Percentiles rank a stretch among this genome's conserved stretches.
Evolutionary conservation across 2,329 filamentous ascomycete genomes (phyloP).

Genomic region (Phyllosticta citrichinensis): DNA sequence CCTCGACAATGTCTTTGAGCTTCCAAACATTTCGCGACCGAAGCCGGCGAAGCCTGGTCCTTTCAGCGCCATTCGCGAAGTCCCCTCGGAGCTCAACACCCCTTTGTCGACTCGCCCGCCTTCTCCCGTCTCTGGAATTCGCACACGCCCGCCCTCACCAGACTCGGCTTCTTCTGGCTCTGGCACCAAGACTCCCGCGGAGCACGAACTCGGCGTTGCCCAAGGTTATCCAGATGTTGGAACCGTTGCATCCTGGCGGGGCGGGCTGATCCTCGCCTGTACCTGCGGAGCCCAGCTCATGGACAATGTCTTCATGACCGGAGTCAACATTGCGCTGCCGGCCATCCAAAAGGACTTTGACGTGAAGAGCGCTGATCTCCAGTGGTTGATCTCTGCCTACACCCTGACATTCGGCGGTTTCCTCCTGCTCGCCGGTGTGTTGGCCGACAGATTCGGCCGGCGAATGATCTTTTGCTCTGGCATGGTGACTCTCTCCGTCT

Average conservation of each 20-base stretch:
- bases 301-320: conserved; percentile 32
- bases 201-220: conserved; percentile 4
- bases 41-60: conserved; percentile 8
- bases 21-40: conserved; percentile 5
- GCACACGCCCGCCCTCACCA: conserved; percentile 5
- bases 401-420: conserved; percentile 19
- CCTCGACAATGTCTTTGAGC: conserved; percentile 1
- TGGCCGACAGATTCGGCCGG: conserved; percentile 29
- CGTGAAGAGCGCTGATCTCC: conserved; percentile 6
- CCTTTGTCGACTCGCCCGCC: conserved; percentile 7
- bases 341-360: conserved; percentile 11
- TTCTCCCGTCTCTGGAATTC: conserved; percentile 1
- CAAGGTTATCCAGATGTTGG: conserved; percentile 23
- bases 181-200: neutral
- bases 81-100: conserved; percentile 8
- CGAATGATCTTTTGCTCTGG: conserved; percentile 31
- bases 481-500: conserved; percentile 20
- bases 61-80: conserved; percentile 8
- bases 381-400: conserved; percentile 13
- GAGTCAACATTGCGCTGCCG: conserved; percentile 11
- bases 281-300: conserved; percentile 35
- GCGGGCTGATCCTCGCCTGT: conserved; percentile 28
- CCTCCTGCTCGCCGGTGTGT: conserved; percentile 15
- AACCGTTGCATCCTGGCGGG: conserved; percentile 29
- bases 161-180: neutral